Evolutionary conservation across 192 early-diverging fungal species (phyloP).

Genomic region (Umbelopsis sp.): DNA sequence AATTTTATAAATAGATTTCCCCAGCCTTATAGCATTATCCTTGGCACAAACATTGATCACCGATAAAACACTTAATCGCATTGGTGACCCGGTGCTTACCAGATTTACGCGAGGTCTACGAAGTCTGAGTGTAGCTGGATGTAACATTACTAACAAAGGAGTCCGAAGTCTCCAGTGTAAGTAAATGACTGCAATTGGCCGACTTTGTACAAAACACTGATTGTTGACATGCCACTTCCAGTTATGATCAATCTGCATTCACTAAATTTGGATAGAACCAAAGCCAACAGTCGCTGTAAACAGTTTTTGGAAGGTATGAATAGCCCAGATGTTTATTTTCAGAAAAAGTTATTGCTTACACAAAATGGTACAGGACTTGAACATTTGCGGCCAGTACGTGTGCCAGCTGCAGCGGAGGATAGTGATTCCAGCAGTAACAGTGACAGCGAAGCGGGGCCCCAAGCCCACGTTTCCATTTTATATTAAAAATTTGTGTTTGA

Average conservation of each 20-base stretch:
- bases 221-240: constrained; percentile 20
- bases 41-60: constrained; percentile 2
- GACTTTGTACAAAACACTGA: neutral
- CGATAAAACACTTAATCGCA: neutral
- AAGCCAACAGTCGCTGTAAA: constrained; percentile 7
- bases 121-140: constrained; percentile 4
- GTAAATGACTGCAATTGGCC: neutral
- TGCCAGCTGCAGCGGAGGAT: neutral
- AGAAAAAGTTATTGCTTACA: constrained; percentile 15
- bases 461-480: neutral
- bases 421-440: neutral
- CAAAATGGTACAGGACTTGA: neutral
- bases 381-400: constrained; percentile 13
- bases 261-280: constrained; percentile 21
- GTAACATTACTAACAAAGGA: constrained; percentile 5
- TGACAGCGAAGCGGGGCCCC: neutral
- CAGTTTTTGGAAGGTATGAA: constrained; percentile 19
- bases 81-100: constrained; percentile 2
- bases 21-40: neutral
- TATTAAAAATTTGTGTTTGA: neutral
- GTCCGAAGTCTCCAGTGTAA: neutral
- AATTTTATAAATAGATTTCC: neutral
- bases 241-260: constrained; percentile 14
- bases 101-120: neutral
- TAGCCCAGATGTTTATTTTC: neutral